These are phyloP conservation scores for Lyophyllum decastes DNA, from an alignment of 768 basidiomycete species.

Conservation along the genomic window DNA sequence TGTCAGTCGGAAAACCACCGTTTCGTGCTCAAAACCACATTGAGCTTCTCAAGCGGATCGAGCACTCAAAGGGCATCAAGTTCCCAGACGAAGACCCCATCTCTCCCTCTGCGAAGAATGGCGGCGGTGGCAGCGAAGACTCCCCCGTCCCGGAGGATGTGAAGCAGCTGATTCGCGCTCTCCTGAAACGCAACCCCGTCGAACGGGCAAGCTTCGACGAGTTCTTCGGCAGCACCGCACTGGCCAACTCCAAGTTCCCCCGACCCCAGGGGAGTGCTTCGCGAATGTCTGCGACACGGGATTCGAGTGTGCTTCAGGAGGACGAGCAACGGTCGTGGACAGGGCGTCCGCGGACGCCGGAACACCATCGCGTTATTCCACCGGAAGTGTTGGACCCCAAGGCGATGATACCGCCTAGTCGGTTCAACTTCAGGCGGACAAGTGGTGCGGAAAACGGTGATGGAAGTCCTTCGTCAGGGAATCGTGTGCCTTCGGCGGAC, in stretches of 20 bases:
- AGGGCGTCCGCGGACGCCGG: constrained; percentile 54
- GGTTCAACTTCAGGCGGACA: constrained; percentile 65
- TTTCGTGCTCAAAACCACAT: constrained; percentile 97
- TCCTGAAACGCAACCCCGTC: constrained; percentile 81
- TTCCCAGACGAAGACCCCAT: constrained; percentile 89
- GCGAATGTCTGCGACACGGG: constrained; percentile 11
- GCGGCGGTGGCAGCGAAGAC: constrained; percentile 51
- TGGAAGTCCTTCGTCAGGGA: constrained; percentile 20
- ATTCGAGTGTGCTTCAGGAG: constrained; percentile 22
- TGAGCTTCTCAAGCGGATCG: constrained; percentile 91
- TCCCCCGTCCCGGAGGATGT: constrained; percentile 74
- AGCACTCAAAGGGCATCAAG: constrained; percentile 85
- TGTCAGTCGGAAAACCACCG: constrained; percentile 90
- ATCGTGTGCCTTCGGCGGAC: constrained; percentile 22
- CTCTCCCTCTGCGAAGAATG: constrained; percentile 40
- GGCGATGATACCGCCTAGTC: constrained; percentile 81
- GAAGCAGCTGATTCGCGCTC: constrained; percentile 81
- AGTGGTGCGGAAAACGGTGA: constrained; percentile 24
- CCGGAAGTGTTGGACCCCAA: constrained; percentile 81
- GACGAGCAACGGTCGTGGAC: constrained; percentile 33
- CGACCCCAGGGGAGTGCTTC: constrained; percentile 40
- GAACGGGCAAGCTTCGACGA: constrained; percentile 90
- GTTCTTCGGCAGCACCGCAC: constrained; percentile 82
- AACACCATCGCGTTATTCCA: constrained; percentile 72
- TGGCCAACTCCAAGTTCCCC: constrained; percentile 78